Evolutionary conservation across 1,284 basidiomycete genomes (phyloP).

Genomic region (Cystobasidium slooffiae): DNA sequence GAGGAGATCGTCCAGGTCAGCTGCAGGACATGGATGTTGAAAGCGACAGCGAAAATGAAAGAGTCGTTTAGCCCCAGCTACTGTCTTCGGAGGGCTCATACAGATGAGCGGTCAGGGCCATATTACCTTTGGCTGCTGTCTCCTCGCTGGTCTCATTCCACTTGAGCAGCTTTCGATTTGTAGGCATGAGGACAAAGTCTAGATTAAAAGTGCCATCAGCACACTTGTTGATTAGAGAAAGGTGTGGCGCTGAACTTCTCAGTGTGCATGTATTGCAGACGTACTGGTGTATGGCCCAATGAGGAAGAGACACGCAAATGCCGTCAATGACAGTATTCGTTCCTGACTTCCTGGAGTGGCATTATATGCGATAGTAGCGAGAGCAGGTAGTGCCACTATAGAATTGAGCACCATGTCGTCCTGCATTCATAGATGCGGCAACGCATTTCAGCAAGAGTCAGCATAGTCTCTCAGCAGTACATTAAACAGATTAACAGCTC

Average conservation of each 20-base stretch:
- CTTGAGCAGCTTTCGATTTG: slow-evolving; percentile 13
- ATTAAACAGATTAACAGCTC: too few relatives aligned
- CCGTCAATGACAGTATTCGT: background rate
- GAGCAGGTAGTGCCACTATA: slow-evolving; percentile 1
- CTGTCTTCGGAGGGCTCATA: background rate
- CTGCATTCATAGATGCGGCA: background rate
- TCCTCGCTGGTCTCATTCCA: slow-evolving; percentile 13
- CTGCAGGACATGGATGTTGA: background rate
- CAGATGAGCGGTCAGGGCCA: background rate
- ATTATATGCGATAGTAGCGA: slow-evolving; percentile 11
- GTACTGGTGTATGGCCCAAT: slow-evolving; percentile 21
- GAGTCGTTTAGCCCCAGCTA: background rate
- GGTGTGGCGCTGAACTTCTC: too few relatives aligned
- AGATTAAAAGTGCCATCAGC: background rate
- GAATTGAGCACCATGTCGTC: slow-evolving; percentile 13
- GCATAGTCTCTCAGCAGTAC: too few relatives aligned
- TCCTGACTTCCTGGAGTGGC: background rate
- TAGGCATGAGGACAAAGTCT: slow-evolving; percentile 22
- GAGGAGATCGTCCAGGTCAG: slow-evolving; percentile 1
- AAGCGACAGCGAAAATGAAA: background rate
- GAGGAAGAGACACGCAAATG: background rate
- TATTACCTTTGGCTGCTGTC: slow-evolving; percentile 5
- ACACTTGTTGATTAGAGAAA: background rate
- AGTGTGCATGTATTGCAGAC: background rate
- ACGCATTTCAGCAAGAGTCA: background rate